Evolutionary conservation across 129 eudicot genomes (phyloP).

Genomic region (Flaveria bidentis): DNA sequence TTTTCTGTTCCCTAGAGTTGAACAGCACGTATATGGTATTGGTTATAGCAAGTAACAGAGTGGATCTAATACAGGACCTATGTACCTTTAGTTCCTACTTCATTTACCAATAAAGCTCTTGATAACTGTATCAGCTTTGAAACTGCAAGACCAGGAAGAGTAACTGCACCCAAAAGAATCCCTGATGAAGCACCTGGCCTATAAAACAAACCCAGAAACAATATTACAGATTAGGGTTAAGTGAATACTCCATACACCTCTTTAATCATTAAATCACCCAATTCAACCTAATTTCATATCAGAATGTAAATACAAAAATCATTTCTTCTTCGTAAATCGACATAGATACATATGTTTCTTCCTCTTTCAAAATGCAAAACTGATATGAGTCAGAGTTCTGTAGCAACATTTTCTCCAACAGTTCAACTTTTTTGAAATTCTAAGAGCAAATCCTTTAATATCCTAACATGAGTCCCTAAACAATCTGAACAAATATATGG

Average conservation of each 20-base stretch:
- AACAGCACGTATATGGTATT: neutral
- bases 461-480: neutral
- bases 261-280: constrained; percentile 3
- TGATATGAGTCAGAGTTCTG: neutral
- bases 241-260: constrained; percentile 7
- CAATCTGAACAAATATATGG: constrained; percentile 5
- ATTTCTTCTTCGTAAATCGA: constrained; percentile 1
- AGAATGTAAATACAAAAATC: neutral
- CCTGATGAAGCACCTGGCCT: constrained; percentile 98
- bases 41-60: neutral
- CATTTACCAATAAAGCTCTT: constrained; percentile 45
- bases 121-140: constrained; percentile 68
- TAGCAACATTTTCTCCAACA: constrained; percentile 1
- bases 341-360: neutral
- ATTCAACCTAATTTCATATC: neutral
- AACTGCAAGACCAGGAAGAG: constrained; percentile 71
- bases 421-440: neutral
- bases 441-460: neutral
- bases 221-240: neutral
- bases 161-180: constrained; percentile 73
- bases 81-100: constrained; percentile 58
- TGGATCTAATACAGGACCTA: neutral
- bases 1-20: neutral
- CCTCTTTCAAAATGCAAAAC: neutral
- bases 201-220: constrained; percentile 4